phyloP scores from a whole-genome alignment of 2,329 filamentous ascomycete species.

The Mollisia scopiformis region DNA sequence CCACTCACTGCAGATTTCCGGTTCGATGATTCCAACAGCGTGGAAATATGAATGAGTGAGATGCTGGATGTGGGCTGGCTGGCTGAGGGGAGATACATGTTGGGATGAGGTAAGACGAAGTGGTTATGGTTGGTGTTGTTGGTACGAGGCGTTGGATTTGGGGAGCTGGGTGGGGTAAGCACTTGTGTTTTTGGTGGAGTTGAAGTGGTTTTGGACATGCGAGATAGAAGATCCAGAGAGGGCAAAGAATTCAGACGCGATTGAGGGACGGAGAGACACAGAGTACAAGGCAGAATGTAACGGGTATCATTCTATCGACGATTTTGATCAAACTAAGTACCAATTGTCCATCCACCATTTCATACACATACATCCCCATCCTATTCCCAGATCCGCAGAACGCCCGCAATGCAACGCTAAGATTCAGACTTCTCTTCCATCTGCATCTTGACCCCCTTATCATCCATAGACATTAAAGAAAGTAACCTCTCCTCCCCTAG shows the following conservation, averaged over 20 bases:
- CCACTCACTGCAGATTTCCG: no score
- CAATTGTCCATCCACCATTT: not conserved
- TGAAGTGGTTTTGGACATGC: no score
- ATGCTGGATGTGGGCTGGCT: no score
- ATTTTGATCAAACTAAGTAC: not conserved
- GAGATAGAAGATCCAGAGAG: no score
- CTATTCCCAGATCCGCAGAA: not conserved
- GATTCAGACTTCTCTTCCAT: constrained; percentile 1
- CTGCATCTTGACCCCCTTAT: not conserved
- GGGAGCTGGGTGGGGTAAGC: no score
- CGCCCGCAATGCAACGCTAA: constrained; percentile 1
- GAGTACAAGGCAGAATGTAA: not conserved
- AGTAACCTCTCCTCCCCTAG: not conserved
- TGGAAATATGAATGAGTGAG: no score
- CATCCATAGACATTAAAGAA: not conserved
- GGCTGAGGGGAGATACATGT: no score
- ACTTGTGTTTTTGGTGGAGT: no score
- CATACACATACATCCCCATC: not conserved
- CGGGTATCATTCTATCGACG: not conserved
- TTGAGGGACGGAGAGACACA: not conserved
- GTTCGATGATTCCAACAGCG: no score
- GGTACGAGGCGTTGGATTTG: no score
- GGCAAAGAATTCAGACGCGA: not conserved
- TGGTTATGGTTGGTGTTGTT: no score
- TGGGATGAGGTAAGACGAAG: no score